Percentiles rank a stretch among this genome's conserved stretches.
phyloP scores from a whole-genome alignment of 2,329 filamentous ascomycete genomes.

The Davidsoniella australis region DNA sequence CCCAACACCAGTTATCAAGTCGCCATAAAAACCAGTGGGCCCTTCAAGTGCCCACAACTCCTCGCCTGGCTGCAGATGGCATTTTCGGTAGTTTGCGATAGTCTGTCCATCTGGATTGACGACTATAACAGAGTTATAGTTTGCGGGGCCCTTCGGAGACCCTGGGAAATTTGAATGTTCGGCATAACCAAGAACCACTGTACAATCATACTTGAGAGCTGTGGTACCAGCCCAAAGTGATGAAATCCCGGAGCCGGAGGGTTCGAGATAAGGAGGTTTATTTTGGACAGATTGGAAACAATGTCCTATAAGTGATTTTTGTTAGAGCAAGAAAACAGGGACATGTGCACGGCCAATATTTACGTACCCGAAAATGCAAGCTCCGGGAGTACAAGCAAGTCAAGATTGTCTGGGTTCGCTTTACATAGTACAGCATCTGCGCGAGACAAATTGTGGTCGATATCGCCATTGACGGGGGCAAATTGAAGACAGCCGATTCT shows the following conservation, averaged over 20 bases:
- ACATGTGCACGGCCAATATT: slow-evolving; percentile 30
- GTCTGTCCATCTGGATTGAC: slow-evolving; percentile 34
- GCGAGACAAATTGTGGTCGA: slow-evolving; percentile 51
- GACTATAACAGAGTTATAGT: slow-evolving; percentile 28
- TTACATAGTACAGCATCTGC: slow-evolving; percentile 43
- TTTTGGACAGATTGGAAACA: slow-evolving; percentile 47
- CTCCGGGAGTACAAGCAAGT: slow-evolving; percentile 51
- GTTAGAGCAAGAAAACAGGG: slow-evolving; percentile 30
- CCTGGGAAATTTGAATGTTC: slow-evolving; percentile 27
- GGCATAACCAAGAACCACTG: slow-evolving; percentile 50
- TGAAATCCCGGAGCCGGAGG: slow-evolving; percentile 39
- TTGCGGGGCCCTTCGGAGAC: slow-evolving; percentile 17
- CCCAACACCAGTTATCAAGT: slow-evolving; percentile 26
- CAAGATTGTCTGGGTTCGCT: slow-evolving; percentile 28
- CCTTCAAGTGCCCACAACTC: slow-evolving; percentile 46
- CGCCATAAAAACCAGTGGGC: slow-evolving; percentile 27
- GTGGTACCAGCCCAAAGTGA: slow-evolving; percentile 47
- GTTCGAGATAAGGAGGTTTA: slow-evolving; percentile 47
- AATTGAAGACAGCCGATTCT: slow-evolving; percentile 57
- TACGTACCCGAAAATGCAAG: slow-evolving; percentile 34
- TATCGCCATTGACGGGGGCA: slow-evolving; percentile 49
- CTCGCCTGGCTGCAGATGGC: slow-evolving; percentile 40
- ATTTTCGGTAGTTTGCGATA: slow-evolving; percentile 35
- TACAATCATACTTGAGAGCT: slow-evolving; percentile 41
- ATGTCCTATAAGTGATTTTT: slow-evolving; percentile 34